Base-by-base conservation (phyloP, 2,329 filamentous ascomycete species). In the Fusarium camptoceras region DNA sequence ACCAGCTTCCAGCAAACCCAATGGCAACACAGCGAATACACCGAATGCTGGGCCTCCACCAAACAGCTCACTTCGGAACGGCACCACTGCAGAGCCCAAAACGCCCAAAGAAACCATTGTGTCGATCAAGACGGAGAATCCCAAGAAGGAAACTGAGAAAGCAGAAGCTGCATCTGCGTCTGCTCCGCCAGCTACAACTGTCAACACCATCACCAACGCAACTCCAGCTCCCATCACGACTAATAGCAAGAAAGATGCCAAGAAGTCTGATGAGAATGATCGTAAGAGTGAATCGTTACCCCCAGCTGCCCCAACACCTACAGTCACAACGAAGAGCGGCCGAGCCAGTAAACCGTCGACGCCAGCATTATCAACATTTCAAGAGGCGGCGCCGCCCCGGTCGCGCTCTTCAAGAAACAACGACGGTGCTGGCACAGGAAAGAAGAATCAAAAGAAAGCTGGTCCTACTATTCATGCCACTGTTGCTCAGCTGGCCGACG, bases 341-440 rank as follows among this genome's bases (percentile, higher is more conserved):
- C 83, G 89, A 59, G 87, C 89, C 14, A 91, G 88, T 77, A 91
- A 91, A 76, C 89, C 88, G 4, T 91, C 88, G 6, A 91, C 89
- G 3, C 89, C 89, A 16, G 87, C 88, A 5, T 74, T 90, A 51
- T 83, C 85, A 8, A 86, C 83, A 5, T 89, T 91, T 70, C 85
- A 88, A 37, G 89, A 91, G 53, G 82, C 84, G 4, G 77, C 83
- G 2, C 82, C 88, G 61, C 83, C 88, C 3, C 82, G 88, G 57
- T 84, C 88, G 18, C 81, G 89, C 55, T 83, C 87, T 3, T 84
- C 87, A 3, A 83, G 88, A 27, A 85, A 82, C 56, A 77, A 72
- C 46, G 82, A 84, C 20, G 73, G 68, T 16, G 73, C 71, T 41
- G 78, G 74, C 39, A 76, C 78, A n/a, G 88, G 85, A 18, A 90